These are phyloP conservation scores for Suhomyces tanzawaensis DNA, from an alignment of 805 yeast genomes.

Conservation along the genomic window DNA sequence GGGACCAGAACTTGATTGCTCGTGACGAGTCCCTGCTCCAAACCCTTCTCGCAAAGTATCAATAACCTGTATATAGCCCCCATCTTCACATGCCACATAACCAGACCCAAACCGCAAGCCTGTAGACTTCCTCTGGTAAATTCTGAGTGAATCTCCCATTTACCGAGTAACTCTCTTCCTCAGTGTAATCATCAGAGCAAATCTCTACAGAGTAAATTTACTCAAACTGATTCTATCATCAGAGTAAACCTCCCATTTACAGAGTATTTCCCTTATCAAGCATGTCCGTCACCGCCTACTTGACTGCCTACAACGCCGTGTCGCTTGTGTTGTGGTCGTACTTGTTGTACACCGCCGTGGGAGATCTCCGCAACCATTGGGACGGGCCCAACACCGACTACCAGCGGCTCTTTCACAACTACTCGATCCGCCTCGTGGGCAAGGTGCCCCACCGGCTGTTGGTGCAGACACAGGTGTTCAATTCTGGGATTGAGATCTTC, in stretches of 20 bases:
- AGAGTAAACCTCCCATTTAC: too few species aligned
- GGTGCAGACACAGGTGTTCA: slow-evolving; percentile 23
- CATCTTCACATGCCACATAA: background rate
- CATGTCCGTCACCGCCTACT: slow-evolving; percentile 5
- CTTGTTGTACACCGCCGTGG: slow-evolving; percentile 12
- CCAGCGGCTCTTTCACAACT: background rate
- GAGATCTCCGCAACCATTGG: slow-evolving; percentile 8
- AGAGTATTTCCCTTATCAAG: background rate
- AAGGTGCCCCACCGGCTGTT: slow-evolving; percentile 28
- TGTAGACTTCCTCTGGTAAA: too few species aligned
- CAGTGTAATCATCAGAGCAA: too few species aligned
- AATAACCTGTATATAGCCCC: background rate
- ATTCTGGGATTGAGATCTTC: slow-evolving; percentile 23
- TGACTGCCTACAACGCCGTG: slow-evolving; percentile 16
- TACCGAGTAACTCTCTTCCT: too few species aligned
- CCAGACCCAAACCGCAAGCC: too few species aligned
- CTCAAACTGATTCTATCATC: too few species aligned
- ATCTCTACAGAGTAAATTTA: background rate
- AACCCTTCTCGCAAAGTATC: slow-evolving; percentile 30
- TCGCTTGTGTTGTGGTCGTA: slow-evolving; percentile 19
- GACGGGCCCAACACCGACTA: background rate
- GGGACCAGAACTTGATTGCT: slow-evolving; percentile 45
- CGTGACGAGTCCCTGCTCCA: slow-evolving; percentile 33
- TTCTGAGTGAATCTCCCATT: too few species aligned
- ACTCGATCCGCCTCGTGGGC: background rate